Evolutionary conservation across 2,329 filamentous ascomycete species (phyloP).

Genomic region (Penicillium digitatum): DNA sequence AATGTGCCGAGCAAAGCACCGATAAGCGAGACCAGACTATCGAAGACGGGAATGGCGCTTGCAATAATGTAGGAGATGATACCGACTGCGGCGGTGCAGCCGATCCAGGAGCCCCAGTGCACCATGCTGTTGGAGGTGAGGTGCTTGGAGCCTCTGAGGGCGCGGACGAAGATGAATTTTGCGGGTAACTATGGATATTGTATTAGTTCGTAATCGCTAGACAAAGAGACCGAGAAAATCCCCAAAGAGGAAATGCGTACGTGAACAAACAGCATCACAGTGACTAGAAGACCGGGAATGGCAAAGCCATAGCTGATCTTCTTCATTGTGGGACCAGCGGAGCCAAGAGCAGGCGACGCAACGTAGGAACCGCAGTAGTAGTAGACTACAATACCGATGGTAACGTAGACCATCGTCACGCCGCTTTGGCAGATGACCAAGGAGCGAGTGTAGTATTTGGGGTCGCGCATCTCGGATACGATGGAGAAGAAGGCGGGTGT

Average conservation of each 20-base stretch:
- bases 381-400: slow-evolving; percentile 42
- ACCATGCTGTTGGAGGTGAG: slow-evolving; percentile 16
- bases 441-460: slow-evolving; percentile 29
- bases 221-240: too few relatives aligned
- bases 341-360: slow-evolving; percentile 45
- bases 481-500: slow-evolving; percentile 32
- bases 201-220: background rate
- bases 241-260: slow-evolving; percentile 5
- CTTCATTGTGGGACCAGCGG: slow-evolving; percentile 41
- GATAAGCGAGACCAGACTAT: slow-evolving; percentile 19
- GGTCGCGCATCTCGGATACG: slow-evolving; percentile 36
- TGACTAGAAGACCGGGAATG: slow-evolving; percentile 28
- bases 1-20: slow-evolving; percentile 21
- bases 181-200: slow-evolving; percentile 4
- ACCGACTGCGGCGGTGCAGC: slow-evolving; percentile 14
- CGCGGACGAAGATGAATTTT: slow-evolving; percentile 21
- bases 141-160: slow-evolving; percentile 16
- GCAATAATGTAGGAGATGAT: slow-evolving; percentile 22
- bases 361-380: slow-evolving; percentile 45
- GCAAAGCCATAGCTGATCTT: slow-evolving; percentile 43
- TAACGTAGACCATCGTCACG: slow-evolving; percentile 32
- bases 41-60: slow-evolving; percentile 24
- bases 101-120: slow-evolving; percentile 20
- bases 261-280: slow-evolving; percentile 19
- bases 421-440: slow-evolving; percentile 29